Base-by-base conservation (phyloP, 495 filamentous ascomycete genomes). In the Penicillium subrubescens region DNA sequence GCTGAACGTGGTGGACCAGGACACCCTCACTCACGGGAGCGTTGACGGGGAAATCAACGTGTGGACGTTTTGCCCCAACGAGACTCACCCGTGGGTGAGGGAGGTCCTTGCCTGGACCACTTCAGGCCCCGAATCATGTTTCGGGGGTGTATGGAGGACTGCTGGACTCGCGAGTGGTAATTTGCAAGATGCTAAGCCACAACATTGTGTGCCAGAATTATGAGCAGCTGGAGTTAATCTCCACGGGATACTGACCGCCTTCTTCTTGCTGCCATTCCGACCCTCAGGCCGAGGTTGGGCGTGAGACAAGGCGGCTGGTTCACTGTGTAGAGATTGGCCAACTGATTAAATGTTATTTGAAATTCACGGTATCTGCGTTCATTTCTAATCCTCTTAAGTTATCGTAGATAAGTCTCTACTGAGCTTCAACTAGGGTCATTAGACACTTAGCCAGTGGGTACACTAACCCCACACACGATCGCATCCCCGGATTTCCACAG, bases 401-500 rank as follows among this genome's bases (percentile, higher is more conserved):
- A 48, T 23, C 43, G 43, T 48, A 23, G 23, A 6, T 48, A 19
- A 0, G 19, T 48, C 6, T 23, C 6, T 12, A 3, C 19, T 48
- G n/a, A 21, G 43, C 15, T 25, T 35, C n/a, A 10, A 37, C 8
- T 54, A 54, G 17, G 29, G 51, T 34, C 12, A 5, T n/a, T 17
- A 3, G 17, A 10, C 29, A 27, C 25, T 27, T 27, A 4, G 25
- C 25, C 25, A 23, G 53, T 56, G 53, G 53, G 17, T 41, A 44
- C 56, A 50, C 59, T 52, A 61, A 61, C 59, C 59, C 59, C 59
- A 52, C 59, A 61, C 56, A 61, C 29, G 54, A 58, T 52, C 43
- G 53, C 43, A 51, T 57, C 55, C 41, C 61, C 61, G 56, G 55
- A 59, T 64, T 64, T 59, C 61, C 55, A 54, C 55, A 59, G 61